These are phyloP conservation scores for Gryganskiella cystojenkinii DNA, from an alignment of 192 early-diverging fungal species.

Conservation along the genomic window DNA sequence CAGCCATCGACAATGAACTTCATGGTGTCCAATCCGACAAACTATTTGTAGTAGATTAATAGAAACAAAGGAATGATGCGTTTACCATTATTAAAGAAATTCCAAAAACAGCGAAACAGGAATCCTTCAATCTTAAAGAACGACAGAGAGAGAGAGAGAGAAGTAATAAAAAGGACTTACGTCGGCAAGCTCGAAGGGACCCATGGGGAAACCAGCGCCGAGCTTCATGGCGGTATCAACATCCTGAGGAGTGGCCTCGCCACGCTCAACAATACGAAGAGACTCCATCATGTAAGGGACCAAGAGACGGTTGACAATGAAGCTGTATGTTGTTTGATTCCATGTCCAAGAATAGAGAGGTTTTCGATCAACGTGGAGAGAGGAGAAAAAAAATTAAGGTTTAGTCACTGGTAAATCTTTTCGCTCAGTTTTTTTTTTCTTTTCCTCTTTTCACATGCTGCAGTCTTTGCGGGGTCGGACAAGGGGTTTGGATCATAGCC, in stretches of 20 bases:
- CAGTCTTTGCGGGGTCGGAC: too few relatives aligned
- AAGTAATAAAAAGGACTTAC: conserved; percentile 55
- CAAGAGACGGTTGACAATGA: conserved; percentile 95
- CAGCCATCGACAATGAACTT: conserved; percentile 97
- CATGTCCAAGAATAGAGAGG: too few relatives aligned
- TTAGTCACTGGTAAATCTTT: conserved; percentile 10
- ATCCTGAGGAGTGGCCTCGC: conserved; percentile 84
- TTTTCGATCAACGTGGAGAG: not conserved
- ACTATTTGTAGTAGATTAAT: too few relatives aligned
- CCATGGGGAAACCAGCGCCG: conserved; percentile 97
- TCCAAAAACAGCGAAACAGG: not conserved
- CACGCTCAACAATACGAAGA: conserved; percentile 91
- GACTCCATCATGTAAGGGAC: conserved; percentile 98
- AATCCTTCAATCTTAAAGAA: too few relatives aligned
- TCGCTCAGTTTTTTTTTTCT: not conserved
- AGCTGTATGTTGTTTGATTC: conserved; percentile 59
- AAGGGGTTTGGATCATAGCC: not conserved
- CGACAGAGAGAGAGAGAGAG: not conserved
- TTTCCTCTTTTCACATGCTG: conserved; percentile 1
- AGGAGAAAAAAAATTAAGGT: not conserved
- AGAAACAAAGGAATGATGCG: too few relatives aligned
- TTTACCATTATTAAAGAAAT: too few relatives aligned
- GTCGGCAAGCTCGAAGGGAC: conserved; percentile 86
- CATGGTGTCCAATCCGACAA: conserved; percentile 95
- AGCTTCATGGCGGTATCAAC: conserved; percentile 98